Base-by-base conservation (phyloP, 371 early-diverging fungal species). In the Zychaea mexicana region DNA sequence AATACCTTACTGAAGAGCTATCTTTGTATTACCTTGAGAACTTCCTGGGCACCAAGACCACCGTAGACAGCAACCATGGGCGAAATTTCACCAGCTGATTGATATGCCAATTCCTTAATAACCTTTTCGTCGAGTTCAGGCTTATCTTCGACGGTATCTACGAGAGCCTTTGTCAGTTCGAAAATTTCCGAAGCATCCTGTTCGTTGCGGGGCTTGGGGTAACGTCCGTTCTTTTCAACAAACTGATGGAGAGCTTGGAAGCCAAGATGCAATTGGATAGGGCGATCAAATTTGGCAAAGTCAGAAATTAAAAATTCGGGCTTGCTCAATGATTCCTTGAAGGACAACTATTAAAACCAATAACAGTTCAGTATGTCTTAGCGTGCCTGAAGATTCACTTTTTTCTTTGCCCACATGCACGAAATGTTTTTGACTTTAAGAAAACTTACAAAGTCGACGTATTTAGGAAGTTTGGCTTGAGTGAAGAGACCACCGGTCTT, bases 41-140 rank as follows among this genome's bases (percentile, higher is more conserved):
- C 98, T 82, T 99, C 99, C 82, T 99, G 99, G 19, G 99, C 99
- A 30, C 95, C 96, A 52, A 99, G 82, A 61, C 99, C 99, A 68
- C 99, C 99, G 69, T 98, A 86, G 22, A 99, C 92, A 22, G 99
- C 99, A 19, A 87, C 88, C 95, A 99, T 96, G 9, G 99, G 99
- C n/a, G 97, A 83, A 59, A 99, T 66, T 65, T 95, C 94, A 61
- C 97, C 98, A 10, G 85, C 66, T 3, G 97, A 91, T 74, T 95
- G 93, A 70, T 85, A 96, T 28, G 97, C 82, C 22, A 99, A 82
- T 73, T 93, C 88, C 70, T 90, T 92, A 56, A 98, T 83, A 26
- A 97, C 72, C 69, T 96, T 92, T 39, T 94, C 96, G 69, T 93
- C 88, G 27, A 97, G 65, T 60, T 97, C 97, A 32, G 88, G 84